A percentile compares a stretch with the other conserved stretches of the same genome.
Evolutionary conservation across 83 land plant species (phyloP).

Genomic region (Isoetes engelmannii): DNA sequence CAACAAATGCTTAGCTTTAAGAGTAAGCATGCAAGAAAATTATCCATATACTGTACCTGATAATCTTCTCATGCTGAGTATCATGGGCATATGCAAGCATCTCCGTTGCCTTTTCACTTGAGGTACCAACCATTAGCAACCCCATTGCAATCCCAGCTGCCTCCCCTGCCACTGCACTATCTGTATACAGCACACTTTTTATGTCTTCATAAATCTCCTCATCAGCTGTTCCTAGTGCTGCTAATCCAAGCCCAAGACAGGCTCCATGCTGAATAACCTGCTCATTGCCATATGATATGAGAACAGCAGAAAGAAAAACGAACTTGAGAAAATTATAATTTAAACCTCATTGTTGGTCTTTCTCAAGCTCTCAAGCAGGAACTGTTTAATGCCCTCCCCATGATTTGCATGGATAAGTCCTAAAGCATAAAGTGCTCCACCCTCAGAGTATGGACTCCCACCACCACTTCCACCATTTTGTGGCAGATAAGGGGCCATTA

Average conservation of each 20-base stretch:
- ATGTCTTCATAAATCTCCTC: conserved; percentile 90
- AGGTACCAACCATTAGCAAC: conserved; percentile 90
- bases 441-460: conserved; percentile 96
- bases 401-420: conserved; percentile 98
- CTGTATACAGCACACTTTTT: conserved; percentile 76
- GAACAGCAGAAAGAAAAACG: background rate
- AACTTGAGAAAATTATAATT: conserved; percentile 4
- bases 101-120: conserved; percentile 90
- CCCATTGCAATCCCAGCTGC: conserved; percentile 98
- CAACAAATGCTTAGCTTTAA: background rate
- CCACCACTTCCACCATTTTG: conserved; percentile 84
- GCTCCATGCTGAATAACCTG: conserved; percentile 98
- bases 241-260: conserved; percentile 82
- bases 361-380: conserved; percentile 80
- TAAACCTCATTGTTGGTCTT: conserved; percentile 76
- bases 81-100: conserved; percentile 99
- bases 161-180: conserved; percentile 96
- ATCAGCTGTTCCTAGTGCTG: conserved; percentile 94
- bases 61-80: conserved; percentile 96
- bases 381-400: conserved; percentile 92
- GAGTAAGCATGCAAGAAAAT: background rate
- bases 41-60: conserved; percentile 36
- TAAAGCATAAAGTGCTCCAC: conserved; percentile 92
- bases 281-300: conserved; percentile 4
- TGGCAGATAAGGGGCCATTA: conserved; percentile 98